These are phyloP conservation scores for Leccinum variicolor DNA, from an alignment of 768 basidiomycete species.

Conservation along the genomic window DNA sequence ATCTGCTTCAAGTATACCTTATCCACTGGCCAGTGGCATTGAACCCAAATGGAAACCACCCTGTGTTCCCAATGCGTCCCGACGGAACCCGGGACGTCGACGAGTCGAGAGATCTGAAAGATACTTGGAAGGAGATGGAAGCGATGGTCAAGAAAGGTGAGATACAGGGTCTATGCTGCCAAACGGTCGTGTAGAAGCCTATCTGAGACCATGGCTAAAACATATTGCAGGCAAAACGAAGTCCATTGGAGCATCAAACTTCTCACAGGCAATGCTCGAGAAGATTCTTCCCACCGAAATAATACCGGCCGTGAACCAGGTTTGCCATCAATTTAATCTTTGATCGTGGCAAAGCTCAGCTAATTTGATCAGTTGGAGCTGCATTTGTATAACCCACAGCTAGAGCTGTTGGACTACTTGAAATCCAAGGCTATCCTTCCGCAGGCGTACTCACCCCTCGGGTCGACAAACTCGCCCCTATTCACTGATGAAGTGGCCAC, in stretches of 20 bases:
- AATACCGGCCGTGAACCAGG: constrained; percentile 73
- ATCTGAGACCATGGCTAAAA: constrained; percentile 4
- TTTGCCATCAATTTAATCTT: constrained; percentile 23
- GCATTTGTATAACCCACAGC: constrained; percentile 75
- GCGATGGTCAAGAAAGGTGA: constrained; percentile 60
- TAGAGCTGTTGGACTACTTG: constrained; percentile 60
- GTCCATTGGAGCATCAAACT: constrained; percentile 75
- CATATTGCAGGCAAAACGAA: constrained; percentile 53
- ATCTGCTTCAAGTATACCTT: constrained; percentile 45
- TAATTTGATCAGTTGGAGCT: constrained; percentile 53
- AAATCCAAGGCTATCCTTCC: constrained; percentile 64
- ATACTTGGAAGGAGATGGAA: constrained; percentile 89
- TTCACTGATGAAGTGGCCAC: constrained; percentile 58
- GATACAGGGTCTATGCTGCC: not conserved
- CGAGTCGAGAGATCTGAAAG: constrained; percentile 57
- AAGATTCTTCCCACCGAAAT: constrained; percentile 64
- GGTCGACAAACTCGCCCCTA: constrained; percentile 63
- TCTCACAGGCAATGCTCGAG: constrained; percentile 63
- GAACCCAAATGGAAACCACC: constrained; percentile 67
- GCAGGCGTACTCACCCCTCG: constrained; percentile 81
- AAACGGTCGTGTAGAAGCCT: constrained; percentile 1
- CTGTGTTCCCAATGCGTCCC: constrained; percentile 52
- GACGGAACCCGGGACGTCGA: constrained; percentile 68
- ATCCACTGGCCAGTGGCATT: constrained; percentile 82
- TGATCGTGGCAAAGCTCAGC: not conserved